Percentiles rank a stretch among this genome's conserved stretches.
Conservation (phyloP, 495 filamentous ascomycete species). For the Neurospora tetrasperma region DNA sequence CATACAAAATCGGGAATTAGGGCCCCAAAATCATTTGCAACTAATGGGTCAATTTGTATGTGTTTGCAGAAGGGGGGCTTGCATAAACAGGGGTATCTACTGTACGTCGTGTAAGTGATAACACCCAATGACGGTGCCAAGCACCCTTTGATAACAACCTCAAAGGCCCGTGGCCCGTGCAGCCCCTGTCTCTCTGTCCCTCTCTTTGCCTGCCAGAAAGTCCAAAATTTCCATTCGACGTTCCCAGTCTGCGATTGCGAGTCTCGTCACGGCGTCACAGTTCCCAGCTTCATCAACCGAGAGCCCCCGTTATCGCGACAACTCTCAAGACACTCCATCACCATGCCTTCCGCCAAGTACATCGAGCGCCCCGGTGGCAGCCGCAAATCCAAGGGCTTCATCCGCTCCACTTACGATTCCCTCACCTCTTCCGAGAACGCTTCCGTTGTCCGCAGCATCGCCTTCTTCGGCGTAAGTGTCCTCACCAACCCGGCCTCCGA, state of each 20-base stretch:
- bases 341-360: constrained; percentile 32
- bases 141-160: not conserved
- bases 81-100: too few species aligned
- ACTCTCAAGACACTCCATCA: constrained; percentile 7
- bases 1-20: too few species aligned
- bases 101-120: not conserved
- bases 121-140: not conserved
- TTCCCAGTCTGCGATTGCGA: not conserved
- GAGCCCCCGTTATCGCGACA: not conserved
- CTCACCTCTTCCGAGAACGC: constrained; percentile 65
- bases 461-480: constrained; percentile 59
- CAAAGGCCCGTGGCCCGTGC: not conserved
- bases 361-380: constrained; percentile 14
- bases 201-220: not conserved
- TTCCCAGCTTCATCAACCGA: not conserved
- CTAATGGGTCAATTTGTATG: too few species aligned
- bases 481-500: not conserved
- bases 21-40: too few species aligned
- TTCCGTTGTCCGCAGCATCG: constrained; percentile 59
- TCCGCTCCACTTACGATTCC: constrained; percentile 46
- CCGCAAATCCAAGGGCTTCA: constrained; percentile 28
- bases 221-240: not conserved
- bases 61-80: too few species aligned
- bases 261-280: not conserved
- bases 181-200: not conserved